Evolutionary conservation across 345 rosid species (phyloP).

Genomic region (Euphorbia lathyris): DNA sequence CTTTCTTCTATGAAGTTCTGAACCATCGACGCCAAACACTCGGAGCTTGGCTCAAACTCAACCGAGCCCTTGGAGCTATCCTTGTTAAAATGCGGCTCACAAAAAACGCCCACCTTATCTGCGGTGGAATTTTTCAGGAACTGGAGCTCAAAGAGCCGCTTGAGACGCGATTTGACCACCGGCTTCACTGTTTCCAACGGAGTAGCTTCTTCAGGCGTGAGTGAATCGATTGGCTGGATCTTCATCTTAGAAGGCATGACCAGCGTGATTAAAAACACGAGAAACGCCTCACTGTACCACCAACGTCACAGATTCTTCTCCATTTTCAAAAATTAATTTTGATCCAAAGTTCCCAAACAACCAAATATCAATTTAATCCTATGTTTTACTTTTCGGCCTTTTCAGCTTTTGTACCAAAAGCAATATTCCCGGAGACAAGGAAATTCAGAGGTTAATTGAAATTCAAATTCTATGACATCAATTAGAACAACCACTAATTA

Average conservation of each 20-base stretch:
- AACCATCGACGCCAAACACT: conserved; percentile 74
- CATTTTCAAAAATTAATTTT: conserved; percentile 16
- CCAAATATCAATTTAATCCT: no score
- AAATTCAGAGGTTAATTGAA: neutral
- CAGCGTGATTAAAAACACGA: conserved; percentile 16
- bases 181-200: conserved; percentile 50
- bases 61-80: conserved; percentile 29
- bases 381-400: no score
- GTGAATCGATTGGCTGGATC: conserved; percentile 72
- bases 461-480: neutral
- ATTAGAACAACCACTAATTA: conserved; percentile 15
- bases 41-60: conserved; percentile 79
- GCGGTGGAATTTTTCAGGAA: conserved; percentile 49
- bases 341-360: no score
- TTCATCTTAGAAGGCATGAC: conserved; percentile 57
- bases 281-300: neutral
- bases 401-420: conserved; percentile 13
- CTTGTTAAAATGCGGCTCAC: conserved; percentile 35
- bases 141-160: conserved; percentile 85
- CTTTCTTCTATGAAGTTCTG: conserved; percentile 67
- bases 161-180: conserved; percentile 64
- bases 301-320: conserved; percentile 7
- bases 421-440: conserved; percentile 9
- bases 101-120: conserved; percentile 35
- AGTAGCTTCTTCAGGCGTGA: conserved; percentile 30